Evolutionary conservation across 2,329 filamentous ascomycete species (phyloP).

Genomic region (Venturia nashicola): DNA sequence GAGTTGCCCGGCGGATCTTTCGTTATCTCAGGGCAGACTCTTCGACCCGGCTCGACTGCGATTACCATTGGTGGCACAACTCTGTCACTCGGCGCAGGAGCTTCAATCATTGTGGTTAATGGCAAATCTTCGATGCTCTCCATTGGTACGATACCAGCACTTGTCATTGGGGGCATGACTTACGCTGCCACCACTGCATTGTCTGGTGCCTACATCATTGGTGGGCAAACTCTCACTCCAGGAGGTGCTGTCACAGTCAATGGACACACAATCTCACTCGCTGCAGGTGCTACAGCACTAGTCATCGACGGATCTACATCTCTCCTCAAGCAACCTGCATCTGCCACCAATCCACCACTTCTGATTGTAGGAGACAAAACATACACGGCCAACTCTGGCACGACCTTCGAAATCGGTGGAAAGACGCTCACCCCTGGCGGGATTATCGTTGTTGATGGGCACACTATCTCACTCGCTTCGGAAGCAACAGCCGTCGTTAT

Average conservation of each 20-base stretch:
- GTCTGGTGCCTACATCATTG: slow-evolving; percentile 9
- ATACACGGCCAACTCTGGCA: slow-evolving; percentile 10
- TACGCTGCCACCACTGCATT: slow-evolving; percentile 3
- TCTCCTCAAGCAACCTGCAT: slow-evolving; percentile 4
- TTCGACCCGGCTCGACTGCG: slow-evolving; percentile 27
- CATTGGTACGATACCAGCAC: neutral
- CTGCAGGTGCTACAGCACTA: slow-evolving; percentile 1
- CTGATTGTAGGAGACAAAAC: slow-evolving; percentile 7
- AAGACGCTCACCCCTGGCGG: slow-evolving; percentile 11
- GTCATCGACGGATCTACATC: slow-evolving; percentile 10
- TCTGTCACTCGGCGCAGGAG: slow-evolving; percentile 16
- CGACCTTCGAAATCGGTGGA: slow-evolving; percentile 10
- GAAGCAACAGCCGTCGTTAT: slow-evolving; percentile 9
- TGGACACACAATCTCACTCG: slow-evolving; percentile 9
- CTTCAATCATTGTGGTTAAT: slow-evolving; percentile 8
- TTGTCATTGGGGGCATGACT: slow-evolving; percentile 4
- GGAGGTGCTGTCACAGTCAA: slow-evolving; percentile 9
- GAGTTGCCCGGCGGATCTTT: slow-evolving; percentile 22
- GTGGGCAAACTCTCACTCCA: slow-evolving; percentile 10
- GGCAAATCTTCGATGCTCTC: neutral
- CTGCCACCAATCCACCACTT: slow-evolving; percentile 5
- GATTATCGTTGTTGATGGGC: slow-evolving; percentile 4
- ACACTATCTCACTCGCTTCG: slow-evolving; percentile 3
- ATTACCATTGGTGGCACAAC: slow-evolving; percentile 16
- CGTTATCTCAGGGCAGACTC: slow-evolving; percentile 22